These are phyloP conservation scores for Candida freyschussii DNA, from an alignment of 1,139 yeast genomes.

Conservation along the genomic window DNA sequence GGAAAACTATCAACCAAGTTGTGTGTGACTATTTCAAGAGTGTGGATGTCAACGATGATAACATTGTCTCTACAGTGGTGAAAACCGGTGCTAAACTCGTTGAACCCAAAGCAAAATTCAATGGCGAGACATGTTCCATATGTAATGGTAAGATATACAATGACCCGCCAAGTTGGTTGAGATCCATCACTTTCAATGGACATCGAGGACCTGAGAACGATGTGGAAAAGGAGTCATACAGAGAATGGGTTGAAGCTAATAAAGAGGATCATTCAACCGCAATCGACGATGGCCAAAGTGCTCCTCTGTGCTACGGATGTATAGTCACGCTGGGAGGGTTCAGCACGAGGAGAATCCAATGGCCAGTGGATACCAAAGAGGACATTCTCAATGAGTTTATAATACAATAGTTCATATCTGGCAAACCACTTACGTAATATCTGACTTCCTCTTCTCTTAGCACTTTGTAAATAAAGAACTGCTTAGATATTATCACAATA, in stretches of 20 bases:
- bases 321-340: slow-evolving; percentile 52
- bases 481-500: neutral
- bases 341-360: slow-evolving; percentile 38
- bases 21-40: slow-evolving; percentile 67
- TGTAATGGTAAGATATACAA: slow-evolving; percentile 49
- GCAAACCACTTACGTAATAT: too few relatives aligned
- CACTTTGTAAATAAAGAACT: too few relatives aligned
- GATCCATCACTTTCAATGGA: slow-evolving; percentile 63
- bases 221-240: slow-evolving; percentile 39
- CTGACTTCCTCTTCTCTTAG: too few relatives aligned
- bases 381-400: slow-evolving; percentile 47
- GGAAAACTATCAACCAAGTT: slow-evolving; percentile 75
- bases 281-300: slow-evolving; percentile 18
- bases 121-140: slow-evolving; percentile 38
- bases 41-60: slow-evolving; percentile 80
- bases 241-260: slow-evolving; percentile 30
- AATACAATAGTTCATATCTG: neutral
- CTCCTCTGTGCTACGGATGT: slow-evolving; percentile 72
- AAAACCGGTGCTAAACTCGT: slow-evolving; percentile 81
- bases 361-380: slow-evolving; percentile 46
- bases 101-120: slow-evolving; percentile 38
- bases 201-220: slow-evolving; percentile 47
- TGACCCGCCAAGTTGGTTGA: slow-evolving; percentile 66
- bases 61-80: slow-evolving; percentile 90
- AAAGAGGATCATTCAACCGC: slow-evolving; percentile 2